These are phyloP conservation scores for Trypanosoma theileri DNA, from an alignment of 208 protist genomes.

Conservation along the genomic window DNA sequence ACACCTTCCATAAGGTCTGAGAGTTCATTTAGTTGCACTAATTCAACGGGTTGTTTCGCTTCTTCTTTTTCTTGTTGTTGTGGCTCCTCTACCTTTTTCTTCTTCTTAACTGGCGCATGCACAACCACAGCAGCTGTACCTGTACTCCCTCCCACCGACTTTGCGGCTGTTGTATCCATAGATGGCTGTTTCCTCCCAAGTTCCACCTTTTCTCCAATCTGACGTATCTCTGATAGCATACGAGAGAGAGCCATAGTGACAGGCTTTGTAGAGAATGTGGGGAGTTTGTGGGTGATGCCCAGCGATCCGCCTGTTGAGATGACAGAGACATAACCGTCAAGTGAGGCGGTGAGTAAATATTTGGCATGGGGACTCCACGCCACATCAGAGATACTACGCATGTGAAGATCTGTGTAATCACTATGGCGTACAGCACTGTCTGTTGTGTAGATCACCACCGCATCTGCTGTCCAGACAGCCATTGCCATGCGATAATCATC, in stretches of 20 bases:
- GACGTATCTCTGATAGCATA: slow-evolving; percentile 38
- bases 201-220: slow-evolving; percentile 32
- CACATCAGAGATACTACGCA: slow-evolving; percentile 88
- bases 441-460: slow-evolving; percentile 86
- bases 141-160: not conserved
- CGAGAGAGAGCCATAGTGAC: slow-evolving; percentile 36
- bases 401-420: slow-evolving; percentile 88
- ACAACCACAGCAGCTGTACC: slow-evolving; percentile 7
- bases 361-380: slow-evolving; percentile 62
- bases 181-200: slow-evolving; percentile 17
- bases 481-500: slow-evolving; percentile 82
- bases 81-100: slow-evolving; percentile 52
- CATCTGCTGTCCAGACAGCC: slow-evolving; percentile 83
- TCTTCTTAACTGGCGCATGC: slow-evolving; percentile 69
- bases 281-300: slow-evolving; percentile 51
- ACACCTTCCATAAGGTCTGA: slow-evolving; percentile 18
- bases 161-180: not conserved
- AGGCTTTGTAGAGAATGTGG: slow-evolving; percentile 54
- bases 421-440: slow-evolving; percentile 76
- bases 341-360: slow-evolving; percentile 69
- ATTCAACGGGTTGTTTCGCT: not conserved
- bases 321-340: slow-evolving; percentile 86
- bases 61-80: slow-evolving; percentile 17
- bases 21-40: slow-evolving; percentile 19
- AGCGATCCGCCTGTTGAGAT: slow-evolving; percentile 63